Evolutionary conservation across 306 rosid genomes (phyloP), one percentile per base, ranked within the genome.

Genomic region (Sphenostylis stenocarpa): DNA sequence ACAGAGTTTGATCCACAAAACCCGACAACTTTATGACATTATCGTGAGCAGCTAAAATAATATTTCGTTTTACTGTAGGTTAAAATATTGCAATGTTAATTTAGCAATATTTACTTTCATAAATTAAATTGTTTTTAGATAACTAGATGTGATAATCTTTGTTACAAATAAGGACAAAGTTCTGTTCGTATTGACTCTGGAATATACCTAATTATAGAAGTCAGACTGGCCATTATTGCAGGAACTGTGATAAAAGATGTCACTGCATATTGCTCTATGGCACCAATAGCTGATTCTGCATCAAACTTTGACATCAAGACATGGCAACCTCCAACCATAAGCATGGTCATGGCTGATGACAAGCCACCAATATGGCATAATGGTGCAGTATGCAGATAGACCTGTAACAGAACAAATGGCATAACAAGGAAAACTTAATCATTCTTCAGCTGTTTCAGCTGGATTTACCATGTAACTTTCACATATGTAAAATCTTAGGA

Each of bases 181-280:
- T 51, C 47, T 39, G 10, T 63, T 57, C 56, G 26, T 15, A 70
- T 57, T 78, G 63, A 41, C 4, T 29, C 14, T 33, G 17, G 69
- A 62, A 45, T 51, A 49, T 83, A 92, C 99, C 97, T 88, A 81
- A 88, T 21, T 16, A 81, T 38, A 52, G 84, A 69, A 71, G 87
- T 80, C 58, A 95, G 28, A 75, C 90, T 85, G 43, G 91, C 86
- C 96, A 95, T 90, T 48, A 95, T 92, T 69, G 97, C 91, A 48
- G 98, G 97, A 71, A 95, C 98, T 14, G 97, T 89, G 82, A 95
- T 95, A 43, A 92, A 82, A 85, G 97, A 87, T 70, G 98, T 89
- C 75, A 95, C 97, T 19, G 55, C 4, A 71, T 86, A 73, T 67
- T 39, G 86, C 29, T 84, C 86, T 65, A 87, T 86, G 82, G 90